Evolutionary conservation across 1,284 basidiomycete genomes (phyloP).

Genomic region (Heterobasidion irregulare): DNA sequence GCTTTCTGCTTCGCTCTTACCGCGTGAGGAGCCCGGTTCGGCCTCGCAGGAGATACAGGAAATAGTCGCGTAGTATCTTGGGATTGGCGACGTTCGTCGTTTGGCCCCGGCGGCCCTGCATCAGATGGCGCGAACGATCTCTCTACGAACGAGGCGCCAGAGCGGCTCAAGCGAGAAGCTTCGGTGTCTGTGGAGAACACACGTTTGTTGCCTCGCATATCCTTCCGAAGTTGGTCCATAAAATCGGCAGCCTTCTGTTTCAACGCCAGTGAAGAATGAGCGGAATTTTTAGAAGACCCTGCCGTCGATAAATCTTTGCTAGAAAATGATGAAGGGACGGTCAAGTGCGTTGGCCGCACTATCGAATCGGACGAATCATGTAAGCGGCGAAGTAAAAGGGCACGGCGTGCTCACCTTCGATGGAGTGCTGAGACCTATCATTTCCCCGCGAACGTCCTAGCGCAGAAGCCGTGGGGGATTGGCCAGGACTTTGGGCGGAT

Average conservation of each 20-base stretch:
- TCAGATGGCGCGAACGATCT: background rate
- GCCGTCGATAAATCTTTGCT: background rate
- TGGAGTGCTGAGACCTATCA: background rate
- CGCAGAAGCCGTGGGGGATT: background rate
- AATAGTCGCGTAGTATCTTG: background rate
- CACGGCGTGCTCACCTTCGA: background rate
- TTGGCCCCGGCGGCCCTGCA: background rate
- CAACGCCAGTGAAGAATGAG: constrained; percentile 55
- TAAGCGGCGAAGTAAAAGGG: background rate
- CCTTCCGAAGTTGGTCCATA: constrained; percentile 78
- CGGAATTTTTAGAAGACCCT: constrained; percentile 10
- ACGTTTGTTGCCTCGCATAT: constrained; percentile 64
- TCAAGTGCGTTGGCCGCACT: background rate
- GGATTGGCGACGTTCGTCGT: background rate
- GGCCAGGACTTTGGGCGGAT: constrained; percentile 18
- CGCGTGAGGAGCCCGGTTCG: constrained; percentile 6
- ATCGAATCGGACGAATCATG: background rate
- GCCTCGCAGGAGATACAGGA: background rate
- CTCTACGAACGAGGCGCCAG: background rate
- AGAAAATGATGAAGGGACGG: background rate
- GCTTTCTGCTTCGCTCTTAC: constrained; percentile 10
- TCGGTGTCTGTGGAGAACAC: constrained; percentile 61
- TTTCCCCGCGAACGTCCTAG: background rate
- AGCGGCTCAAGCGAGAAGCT: constrained; percentile 25
- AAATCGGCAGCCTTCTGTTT: constrained; percentile 68